Evolutionary conservation across 768 basidiomycete genomes (phyloP), one percentile per base, ranked within the genome.

Genomic region (Mycena metata): DNA sequence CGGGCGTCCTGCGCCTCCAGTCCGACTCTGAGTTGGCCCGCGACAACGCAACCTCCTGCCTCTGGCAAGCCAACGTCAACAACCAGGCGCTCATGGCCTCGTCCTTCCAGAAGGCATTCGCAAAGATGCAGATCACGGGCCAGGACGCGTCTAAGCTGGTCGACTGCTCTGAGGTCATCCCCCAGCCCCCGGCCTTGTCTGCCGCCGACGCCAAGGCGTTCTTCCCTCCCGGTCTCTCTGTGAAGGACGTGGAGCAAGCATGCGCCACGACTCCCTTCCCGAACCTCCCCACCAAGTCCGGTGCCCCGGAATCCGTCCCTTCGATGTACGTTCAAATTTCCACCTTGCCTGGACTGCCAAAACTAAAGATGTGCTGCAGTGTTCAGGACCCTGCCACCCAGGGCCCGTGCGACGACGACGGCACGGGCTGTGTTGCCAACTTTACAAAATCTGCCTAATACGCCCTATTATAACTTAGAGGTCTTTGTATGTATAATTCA

Each of bases 161-260:
- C 58, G 82, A 82, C 72, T 83, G 82, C 74, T 81, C 81, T 8
- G 80, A 81, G 45, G 79, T 81, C 58, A 76, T 77, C 30, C 77
- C 76, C 39, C 23, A 26, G 7, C 61, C 61, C 49, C 41, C 61
- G 30, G 5, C 47, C 74, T 73, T 47, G 66, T 69, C n/a, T 70
- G 75, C 52, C 30, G 56, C 17, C 26, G 69, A 10, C 68, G 75
- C 74, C 39, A 64, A 36, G 61, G 68, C 39, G 54, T 69, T 42
- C 71, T 76, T 47, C 46, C 46, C 46, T n/a, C 46, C 46, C n/a
- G 46, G 16, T 19, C 46, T 47, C 46, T 17, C 46, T 19, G 2
- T 17, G 10, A 19, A 47, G 17, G 46, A 47, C 46, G 46, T 47
- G 4, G 46, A 47, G 46, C 46, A 47, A 19, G 46, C 46, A 19